Conservation (phyloP, 78 protist species). For the Dictyostelium firmibasis region DNA sequence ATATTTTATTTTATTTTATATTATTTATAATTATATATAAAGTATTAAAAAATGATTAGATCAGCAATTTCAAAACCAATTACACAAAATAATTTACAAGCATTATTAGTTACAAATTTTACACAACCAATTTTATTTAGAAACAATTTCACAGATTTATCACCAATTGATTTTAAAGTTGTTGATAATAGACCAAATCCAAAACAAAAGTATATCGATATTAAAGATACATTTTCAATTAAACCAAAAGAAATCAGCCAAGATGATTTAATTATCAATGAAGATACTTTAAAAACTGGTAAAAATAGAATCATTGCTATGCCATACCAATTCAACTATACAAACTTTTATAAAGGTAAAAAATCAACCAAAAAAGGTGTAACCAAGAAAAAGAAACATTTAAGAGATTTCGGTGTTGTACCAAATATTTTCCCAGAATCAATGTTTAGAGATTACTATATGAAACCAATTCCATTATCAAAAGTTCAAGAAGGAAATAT, state of each 20-base stretch:
- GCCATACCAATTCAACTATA: conserved; percentile 61
- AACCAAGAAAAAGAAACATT: conserved; percentile 5
- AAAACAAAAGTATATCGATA: background rate
- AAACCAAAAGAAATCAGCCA: background rate
- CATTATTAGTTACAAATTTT: background rate
- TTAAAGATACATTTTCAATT: background rate
- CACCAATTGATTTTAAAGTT: background rate
- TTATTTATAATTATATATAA: background rate
- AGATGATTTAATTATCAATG: conserved; percentile 17
- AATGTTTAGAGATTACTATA: conserved; percentile 56
- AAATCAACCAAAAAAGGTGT: conserved; percentile 14
- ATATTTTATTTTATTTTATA: no score
- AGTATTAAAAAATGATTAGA: background rate
- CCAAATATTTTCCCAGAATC: conserved; percentile 72
- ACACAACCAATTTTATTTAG: background rate
- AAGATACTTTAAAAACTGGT: background rate
- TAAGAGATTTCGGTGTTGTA: conserved; percentile 45
- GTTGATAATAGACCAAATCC: background rate
- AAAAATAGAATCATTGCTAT: conserved; percentile 69
- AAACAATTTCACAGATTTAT: background rate
- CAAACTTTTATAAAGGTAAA: conserved; percentile 34
- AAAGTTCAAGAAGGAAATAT: conserved; percentile 19
- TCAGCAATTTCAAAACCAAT: background rate
- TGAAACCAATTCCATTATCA: conserved; percentile 48
- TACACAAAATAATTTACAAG: background rate